A percentile compares a stretch with the other conserved stretches of the same genome.
Conservation (phyloP, 306 rosid genomes). For the Castanea sativa region DNA sequence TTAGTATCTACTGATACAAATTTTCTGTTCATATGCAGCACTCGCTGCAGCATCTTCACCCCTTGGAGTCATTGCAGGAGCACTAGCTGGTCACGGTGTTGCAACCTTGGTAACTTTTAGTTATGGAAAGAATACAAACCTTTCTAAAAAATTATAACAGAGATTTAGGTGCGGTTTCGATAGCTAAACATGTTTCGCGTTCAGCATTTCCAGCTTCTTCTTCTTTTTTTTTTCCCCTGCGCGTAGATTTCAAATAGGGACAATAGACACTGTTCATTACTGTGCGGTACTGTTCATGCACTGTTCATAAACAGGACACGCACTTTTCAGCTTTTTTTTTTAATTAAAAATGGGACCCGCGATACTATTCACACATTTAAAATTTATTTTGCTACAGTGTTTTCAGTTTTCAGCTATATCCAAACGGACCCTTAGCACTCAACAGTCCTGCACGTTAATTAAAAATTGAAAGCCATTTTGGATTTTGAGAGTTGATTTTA, state of each 20-base stretch:
- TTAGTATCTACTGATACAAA: constrained; percentile 1
- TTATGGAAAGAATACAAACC: not conserved
- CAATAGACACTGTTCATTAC: too few relatives aligned
- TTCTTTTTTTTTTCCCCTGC: too few relatives aligned
- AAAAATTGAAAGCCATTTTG: constrained; percentile 8
- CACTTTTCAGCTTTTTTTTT: too few relatives aligned
- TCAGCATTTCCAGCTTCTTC: too few relatives aligned
- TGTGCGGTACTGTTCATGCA: too few relatives aligned
- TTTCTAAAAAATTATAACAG: not conserved
- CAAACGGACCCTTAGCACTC: not conserved
- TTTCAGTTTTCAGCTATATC: too few relatives aligned
- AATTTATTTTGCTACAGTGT: too few relatives aligned
- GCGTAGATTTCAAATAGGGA: too few relatives aligned
- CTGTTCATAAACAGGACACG: too few relatives aligned
- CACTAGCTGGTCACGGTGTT: constrained; percentile 87
- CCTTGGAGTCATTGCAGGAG: constrained; percentile 93
- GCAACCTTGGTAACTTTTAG: constrained; percentile 77
- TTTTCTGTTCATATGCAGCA: constrained; percentile 47
- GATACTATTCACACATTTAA: too few relatives aligned
- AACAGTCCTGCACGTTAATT: not conserved
- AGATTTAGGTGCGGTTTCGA: not conserved
- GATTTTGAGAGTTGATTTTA: not conserved
- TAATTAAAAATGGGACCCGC: too few relatives aligned
- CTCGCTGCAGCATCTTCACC: constrained; percentile 99
- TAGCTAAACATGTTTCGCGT: too few relatives aligned